phyloP scores from a whole-genome alignment of 2,329 filamentous ascomycete genomes.

The Aspergillus aculeatus region DNA sequence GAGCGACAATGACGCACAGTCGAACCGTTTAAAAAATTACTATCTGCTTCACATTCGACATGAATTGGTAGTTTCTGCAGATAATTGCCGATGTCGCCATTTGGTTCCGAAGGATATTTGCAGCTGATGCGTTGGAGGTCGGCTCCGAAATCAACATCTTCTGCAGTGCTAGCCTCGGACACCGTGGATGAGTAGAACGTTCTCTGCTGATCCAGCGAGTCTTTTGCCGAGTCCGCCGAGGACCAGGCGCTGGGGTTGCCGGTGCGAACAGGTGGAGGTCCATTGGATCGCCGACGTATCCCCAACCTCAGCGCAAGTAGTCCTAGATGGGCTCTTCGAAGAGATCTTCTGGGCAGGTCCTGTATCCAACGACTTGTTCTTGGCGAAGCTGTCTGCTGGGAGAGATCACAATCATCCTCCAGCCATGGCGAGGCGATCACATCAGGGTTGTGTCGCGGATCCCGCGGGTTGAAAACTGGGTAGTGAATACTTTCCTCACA shows the following conservation, averaged over 20 bases:
- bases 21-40: background rate
- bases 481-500: constrained; percentile 37
- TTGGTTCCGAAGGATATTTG: constrained; percentile 14
- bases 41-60: constrained; percentile 7
- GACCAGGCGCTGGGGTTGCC: constrained; percentile 13
- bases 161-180: constrained; percentile 31
- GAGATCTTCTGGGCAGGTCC: constrained; percentile 27
- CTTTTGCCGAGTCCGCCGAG: constrained; percentile 21
- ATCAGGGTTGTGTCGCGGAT: constrained; percentile 37
- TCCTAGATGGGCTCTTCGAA: constrained; percentile 34
- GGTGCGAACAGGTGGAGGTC: background rate
- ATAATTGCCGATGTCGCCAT: constrained; percentile 10
- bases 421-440: constrained; percentile 10
- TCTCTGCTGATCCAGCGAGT: constrained; percentile 15
- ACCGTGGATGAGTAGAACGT: constrained; percentile 19
- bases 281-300: constrained; percentile 22
- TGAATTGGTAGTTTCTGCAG: constrained; percentile 4
- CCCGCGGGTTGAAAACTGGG: constrained; percentile 36
- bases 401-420: constrained; percentile 12
- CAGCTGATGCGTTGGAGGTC: constrained; percentile 27
- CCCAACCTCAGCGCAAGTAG: constrained; percentile 30
- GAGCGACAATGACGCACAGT: background rate
- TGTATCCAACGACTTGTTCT: constrained; percentile 28
- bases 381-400: constrained; percentile 15
- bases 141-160: constrained; percentile 29